Evolutionary conservation across 352 stramenopile species (phyloP), one percentile per base, ranked within the genome.

Genomic region (Globisporangium sylvaticum): DNA sequence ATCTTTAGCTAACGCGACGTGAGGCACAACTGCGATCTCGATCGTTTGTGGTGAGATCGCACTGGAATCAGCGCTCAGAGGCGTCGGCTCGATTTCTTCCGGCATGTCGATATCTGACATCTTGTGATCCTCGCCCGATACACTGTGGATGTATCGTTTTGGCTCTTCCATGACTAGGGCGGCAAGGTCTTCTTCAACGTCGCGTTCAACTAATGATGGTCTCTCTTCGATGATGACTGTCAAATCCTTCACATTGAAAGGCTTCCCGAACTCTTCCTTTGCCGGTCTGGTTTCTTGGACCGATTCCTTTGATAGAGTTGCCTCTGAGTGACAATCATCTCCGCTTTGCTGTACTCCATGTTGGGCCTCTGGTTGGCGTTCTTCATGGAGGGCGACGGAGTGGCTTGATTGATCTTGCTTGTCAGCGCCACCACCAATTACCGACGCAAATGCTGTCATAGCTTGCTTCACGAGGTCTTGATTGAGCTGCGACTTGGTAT

Each of bases 391-490:
- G 12, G n/a, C 4, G 22, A 25, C 8, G 46, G n/a, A 18, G 6
- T 20, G 31, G 6, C 12, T 4, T 6, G 15, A 8, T 42, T 31
- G 5, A 9, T 44, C 8, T 42, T 31, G 4, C 1, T 37, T 55
- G n/a, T 20, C 48, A 14, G 20, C 14, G 3, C 20, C 24, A 22
- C 27, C 15, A 15, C 14, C 18, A 42, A 2, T 5, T 29, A 9
- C 3, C 9, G 61, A 44, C 0, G 50, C 31, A 32, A 81, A 76
- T 0, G 71, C 66, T 8, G 31, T 62, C 79, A 90, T 85, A 1
- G 84, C 82, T 65, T 87, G 77, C 10, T 68, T 72, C 24, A 90
- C 78, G 14, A 90, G 71, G 1, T 69, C 74, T 65, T 90, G 74
- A 25, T 76, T 90, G 4, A 56, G 56, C 44, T 78, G 59, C 2